Evolutionary conservation across 1,284 basidiomycete genomes (phyloP), one percentile per base, ranked within the genome.

Genomic region (Ceratobasidium sp.): DNA sequence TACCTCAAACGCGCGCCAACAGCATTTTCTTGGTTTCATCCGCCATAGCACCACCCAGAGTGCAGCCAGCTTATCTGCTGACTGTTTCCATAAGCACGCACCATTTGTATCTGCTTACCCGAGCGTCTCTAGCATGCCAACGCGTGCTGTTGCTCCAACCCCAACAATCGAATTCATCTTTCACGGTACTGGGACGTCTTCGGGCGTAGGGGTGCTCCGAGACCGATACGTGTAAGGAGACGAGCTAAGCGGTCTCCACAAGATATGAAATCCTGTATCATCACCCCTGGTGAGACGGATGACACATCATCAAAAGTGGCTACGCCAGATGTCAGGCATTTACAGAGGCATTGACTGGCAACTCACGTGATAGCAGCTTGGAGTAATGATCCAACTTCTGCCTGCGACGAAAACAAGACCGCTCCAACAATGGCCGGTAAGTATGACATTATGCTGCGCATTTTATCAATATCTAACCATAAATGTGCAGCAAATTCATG

Each of bases 131-230:
- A 62, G 60, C 28, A 60, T 51, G 54, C n/a, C 67, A 21, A 12
- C 21, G 25, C 25, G 33, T 46, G 30, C 66, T 58, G 18, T 40
- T 54, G 5, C 51, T 40, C 46, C 48, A 16, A 61, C n/a, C 12
- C 69, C 69, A 11, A 64, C 33, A 5, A 62, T 75, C 28, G 89
- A 91, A 78, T 79, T 91, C 73, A 87, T 91, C 73, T 90, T 91
- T 77, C 85, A 91, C 33, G 89, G 89, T 70, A 91, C 89, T 44
- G 90, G 90, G 51, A 87, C 72, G 79, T 92, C 62, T 79, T 91
- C 70, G 90, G 89, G 5, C 38, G 38, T 53, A n/a, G n/a, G n/a
- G n/a, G n/a, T 40, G 38, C 38, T 40, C 12, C 38, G 38, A 40
- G 38, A 44, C 18, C 42, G 8, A 38, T 2, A 11, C 11, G 30